phyloP scores from a whole-genome alignment of 495 filamentous ascomycete species.

The Talaromyces wortmannii region DNA sequence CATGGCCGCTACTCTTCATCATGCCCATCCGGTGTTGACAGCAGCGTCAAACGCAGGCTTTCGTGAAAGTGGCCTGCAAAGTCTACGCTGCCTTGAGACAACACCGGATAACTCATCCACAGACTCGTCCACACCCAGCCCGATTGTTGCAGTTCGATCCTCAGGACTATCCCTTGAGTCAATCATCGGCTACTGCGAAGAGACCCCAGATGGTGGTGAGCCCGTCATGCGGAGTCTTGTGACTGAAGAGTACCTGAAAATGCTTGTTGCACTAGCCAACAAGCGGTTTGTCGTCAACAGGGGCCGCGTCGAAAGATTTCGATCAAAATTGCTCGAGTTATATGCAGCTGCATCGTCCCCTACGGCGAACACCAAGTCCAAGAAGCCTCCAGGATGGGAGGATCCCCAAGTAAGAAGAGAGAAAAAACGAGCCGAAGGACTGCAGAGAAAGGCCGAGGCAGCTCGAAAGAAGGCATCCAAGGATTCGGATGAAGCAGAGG shows the following conservation, averaged over 20 bases:
- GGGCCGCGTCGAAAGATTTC: constrained; percentile 61
- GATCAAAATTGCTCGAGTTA: constrained; percentile 14
- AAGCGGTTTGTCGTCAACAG: constrained; percentile 69
- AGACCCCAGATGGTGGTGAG: constrained; percentile 14
- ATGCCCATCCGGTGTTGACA: constrained; percentile 64
- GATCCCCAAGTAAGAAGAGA: constrained; percentile 48
- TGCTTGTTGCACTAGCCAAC: constrained; percentile 63
- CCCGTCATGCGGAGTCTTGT: constrained; percentile 36
- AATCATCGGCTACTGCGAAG: constrained; percentile 56
- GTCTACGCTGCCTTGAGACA: constrained; percentile 29
- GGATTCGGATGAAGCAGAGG: not conserved
- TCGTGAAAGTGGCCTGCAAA: constrained; percentile 72
- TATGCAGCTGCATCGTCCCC: constrained; percentile 9
- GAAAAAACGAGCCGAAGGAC: constrained; percentile 56
- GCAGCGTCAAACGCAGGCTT: constrained; percentile 78
- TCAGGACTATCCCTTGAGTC: constrained; percentile 74
- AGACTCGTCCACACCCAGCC: constrained; percentile 31
- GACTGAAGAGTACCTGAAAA: constrained; percentile 50
- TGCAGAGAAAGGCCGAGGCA: constrained; percentile 31
- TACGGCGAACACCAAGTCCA: constrained; percentile 12
- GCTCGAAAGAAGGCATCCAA: not conserved
- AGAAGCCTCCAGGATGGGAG: constrained; percentile 41
- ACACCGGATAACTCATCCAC: constrained; percentile 9
- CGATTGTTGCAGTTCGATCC: constrained; percentile 78
- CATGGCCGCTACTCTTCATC: constrained; percentile 60